phyloP scores from a whole-genome alignment of 2,329 filamentous ascomycete species.

The Fusarium setosum region DNA sequence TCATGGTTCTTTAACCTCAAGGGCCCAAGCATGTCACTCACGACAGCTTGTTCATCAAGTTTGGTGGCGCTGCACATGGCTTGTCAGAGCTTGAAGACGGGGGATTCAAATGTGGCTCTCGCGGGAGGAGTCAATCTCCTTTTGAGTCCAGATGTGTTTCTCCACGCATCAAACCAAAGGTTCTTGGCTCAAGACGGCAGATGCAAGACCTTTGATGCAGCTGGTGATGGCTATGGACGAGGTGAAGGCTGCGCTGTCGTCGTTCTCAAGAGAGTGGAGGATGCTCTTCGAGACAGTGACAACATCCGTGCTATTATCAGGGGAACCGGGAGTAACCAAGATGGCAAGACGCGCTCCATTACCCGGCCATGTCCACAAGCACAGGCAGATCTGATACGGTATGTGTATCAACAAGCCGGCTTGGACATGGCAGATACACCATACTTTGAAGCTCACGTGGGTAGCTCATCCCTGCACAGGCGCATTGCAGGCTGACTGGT shows the following conservation, averaged over 20 bases:
- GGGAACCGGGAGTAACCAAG: neutral
- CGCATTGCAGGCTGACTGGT: too few relatives aligned
- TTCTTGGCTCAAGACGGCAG: neutral
- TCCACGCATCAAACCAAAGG: too few relatives aligned
- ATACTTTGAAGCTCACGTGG: conserved; percentile 16
- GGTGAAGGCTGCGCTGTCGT: neutral
- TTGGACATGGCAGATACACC: neutral
- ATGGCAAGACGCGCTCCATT: conserved; percentile 8
- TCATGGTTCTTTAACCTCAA: neutral
- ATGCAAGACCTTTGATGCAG: neutral
- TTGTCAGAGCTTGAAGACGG: neutral
- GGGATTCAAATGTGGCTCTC: neutral
- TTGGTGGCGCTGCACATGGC: neutral
- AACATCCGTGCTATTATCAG: neutral
- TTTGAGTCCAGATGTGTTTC: neutral
- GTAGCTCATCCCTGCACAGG: too few relatives aligned
- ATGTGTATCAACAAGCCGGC: neutral
- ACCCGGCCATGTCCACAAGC: neutral
- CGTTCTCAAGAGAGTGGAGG: neutral
- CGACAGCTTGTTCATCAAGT: neutral
- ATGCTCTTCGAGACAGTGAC: neutral
- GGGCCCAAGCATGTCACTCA: neutral
- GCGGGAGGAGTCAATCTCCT: neutral
- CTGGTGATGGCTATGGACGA: neutral
- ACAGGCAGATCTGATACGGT: conserved; percentile 1